These are phyloP conservation scores for Calonectria fujianensis DNA, from an alignment of 2,329 filamentous ascomycete genomes.

Conservation along the genomic window DNA sequence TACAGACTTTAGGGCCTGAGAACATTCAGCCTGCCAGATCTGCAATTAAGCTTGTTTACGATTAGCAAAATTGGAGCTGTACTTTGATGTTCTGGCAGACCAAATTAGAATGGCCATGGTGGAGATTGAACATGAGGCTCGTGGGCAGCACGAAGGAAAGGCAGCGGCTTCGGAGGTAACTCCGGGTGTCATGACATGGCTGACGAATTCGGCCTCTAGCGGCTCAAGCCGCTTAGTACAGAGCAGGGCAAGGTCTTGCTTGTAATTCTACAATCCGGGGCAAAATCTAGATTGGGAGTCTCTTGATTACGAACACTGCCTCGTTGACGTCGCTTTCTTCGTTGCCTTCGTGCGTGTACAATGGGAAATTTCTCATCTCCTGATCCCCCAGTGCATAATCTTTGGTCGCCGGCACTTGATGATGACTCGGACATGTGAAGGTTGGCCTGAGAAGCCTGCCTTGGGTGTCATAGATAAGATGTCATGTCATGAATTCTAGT, in stretches of 20 bases:
- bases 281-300: background rate
- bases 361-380: background rate
- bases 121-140: background rate
- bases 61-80: background rate
- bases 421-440: constrained; percentile 30
- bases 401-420: background rate
- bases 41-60: constrained; percentile 10
- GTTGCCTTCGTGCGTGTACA: background rate
- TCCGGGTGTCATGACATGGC: constrained; percentile 21
- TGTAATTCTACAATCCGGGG: background rate
- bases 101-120: background rate
- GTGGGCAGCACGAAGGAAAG: background rate
- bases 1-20: background rate
- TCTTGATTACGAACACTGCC: constrained; percentile 16
- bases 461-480: constrained; percentile 25
- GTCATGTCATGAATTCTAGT: constrained; percentile 18
- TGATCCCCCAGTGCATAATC: constrained; percentile 2
- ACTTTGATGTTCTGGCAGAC: background rate
- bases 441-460: constrained; percentile 12
- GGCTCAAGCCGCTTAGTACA: background rate
- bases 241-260: background rate
- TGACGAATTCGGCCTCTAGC: background rate
- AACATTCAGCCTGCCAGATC: background rate
- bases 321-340: background rate
- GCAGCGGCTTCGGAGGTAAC: background rate